These are phyloP conservation scores for Hanseniaspora guilliermondii DNA, from an alignment of 805 yeast species.

Conservation along the genomic window DNA sequence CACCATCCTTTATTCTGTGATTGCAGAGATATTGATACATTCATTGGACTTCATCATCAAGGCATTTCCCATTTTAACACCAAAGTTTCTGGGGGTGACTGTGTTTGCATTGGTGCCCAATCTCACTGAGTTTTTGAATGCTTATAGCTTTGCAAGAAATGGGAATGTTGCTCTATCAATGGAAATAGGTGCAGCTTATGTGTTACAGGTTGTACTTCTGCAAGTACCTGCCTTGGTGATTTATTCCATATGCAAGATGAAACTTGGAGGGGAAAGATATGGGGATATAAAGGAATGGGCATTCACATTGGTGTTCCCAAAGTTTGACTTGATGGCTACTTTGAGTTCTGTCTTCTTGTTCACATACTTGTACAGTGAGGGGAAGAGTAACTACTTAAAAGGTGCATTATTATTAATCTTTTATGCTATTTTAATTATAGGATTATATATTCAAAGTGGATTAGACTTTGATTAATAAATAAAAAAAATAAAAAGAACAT, in stretches of 20 bases:
- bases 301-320: slow-evolving; percentile 80
- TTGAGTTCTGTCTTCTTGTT: slow-evolving; percentile 76
- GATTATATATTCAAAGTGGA: slow-evolving; percentile 54
- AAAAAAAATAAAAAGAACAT: background rate
- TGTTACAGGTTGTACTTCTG: slow-evolving; percentile 82
- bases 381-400: slow-evolving; percentile 90
- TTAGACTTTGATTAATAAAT: slow-evolving; percentile 15
- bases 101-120: slow-evolving; percentile 93
- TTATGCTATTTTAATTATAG: slow-evolving; percentile 62
- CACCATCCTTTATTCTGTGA: slow-evolving; percentile 76
- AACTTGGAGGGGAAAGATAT: slow-evolving; percentile 21
- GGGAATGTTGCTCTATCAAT: slow-evolving; percentile 93
- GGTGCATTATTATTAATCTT: slow-evolving; percentile 77
- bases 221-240: slow-evolving; percentile 86
- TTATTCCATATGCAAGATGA: slow-evolving; percentile 46
- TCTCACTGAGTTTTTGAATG: slow-evolving; percentile 92
- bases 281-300: slow-evolving; percentile 27
- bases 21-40: slow-evolving; percentile 88
- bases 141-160: slow-evolving; percentile 88
- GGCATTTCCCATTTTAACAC: slow-evolving; percentile 61
- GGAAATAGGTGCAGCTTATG: slow-evolving; percentile 98
- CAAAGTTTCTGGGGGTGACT: slow-evolving; percentile 84
- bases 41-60: slow-evolving; percentile 79
- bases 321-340: slow-evolving; percentile 87
- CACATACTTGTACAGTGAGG: slow-evolving; percentile 91